phyloP scores from a whole-genome alignment of 768 basidiomycete species.

The Suillus subalutaceus region DNA sequence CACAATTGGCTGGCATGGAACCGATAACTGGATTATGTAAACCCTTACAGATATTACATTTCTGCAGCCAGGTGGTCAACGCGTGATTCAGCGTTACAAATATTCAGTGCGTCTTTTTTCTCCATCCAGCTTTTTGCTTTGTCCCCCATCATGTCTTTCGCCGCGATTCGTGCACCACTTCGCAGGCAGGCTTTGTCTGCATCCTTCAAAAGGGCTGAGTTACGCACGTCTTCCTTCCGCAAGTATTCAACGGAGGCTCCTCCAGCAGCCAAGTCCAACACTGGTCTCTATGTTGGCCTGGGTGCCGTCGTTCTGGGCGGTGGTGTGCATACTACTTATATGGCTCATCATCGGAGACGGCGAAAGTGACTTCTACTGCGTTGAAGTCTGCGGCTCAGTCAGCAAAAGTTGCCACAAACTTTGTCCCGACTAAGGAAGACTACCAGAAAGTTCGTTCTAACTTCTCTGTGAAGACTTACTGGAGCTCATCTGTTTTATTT shows the following conservation, averaged over 20 bases:
- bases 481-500: background rate
- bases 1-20: constrained; percentile 7
- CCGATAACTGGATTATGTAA: constrained; percentile 14
- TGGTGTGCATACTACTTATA: constrained; percentile 66
- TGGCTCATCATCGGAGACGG: constrained; percentile 47
- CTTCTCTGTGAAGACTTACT: background rate
- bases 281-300: constrained; percentile 59
- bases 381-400: constrained; percentile 64
- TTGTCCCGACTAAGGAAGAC: constrained; percentile 79
- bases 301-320: constrained; percentile 61
- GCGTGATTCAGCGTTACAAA: background rate
- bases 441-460: constrained; percentile 74
- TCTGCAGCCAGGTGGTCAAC: background rate
- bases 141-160: constrained; percentile 54
- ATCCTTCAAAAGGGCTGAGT: constrained; percentile 28
- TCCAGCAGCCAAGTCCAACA: constrained; percentile 52
- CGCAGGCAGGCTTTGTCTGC: constrained; percentile 45
- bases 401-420: constrained; percentile 66
- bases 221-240: constrained; percentile 51
- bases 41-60: background rate
- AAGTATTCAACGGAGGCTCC: constrained; percentile 59
- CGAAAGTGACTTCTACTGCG: constrained; percentile 54
- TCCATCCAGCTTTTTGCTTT: background rate
- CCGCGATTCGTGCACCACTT: constrained; percentile 52
- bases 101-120: constrained; percentile 2